Percentiles rank a stretch among this genome's conserved stretches.
phyloP scores from a whole-genome alignment of 306 rosid species.

The Malus domestica region ASM211411v1 NC_041800.1:26134233-26134732 shows the following conservation, averaged over 20 bases:
- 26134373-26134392: conserved; percentile 69
- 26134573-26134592: neutral
- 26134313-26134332: conserved; percentile 94
- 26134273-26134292: conserved; percentile 84
- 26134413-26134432: conserved; percentile 73
- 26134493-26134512: conserved; percentile 80
- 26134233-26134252: neutral
- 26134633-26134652: conserved; percentile 22
- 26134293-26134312: conserved; percentile 99
- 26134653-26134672: conserved; percentile 16
- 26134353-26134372: conserved; percentile 76
- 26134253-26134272: neutral
- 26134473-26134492: conserved; percentile 71
- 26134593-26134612: neutral
- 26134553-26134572: neutral
- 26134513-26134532: conserved; percentile 40
- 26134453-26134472: conserved; percentile 80
- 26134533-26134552: neutral
- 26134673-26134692: conserved; percentile 31
- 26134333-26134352: conserved; percentile 70
- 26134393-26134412: conserved; percentile 61
- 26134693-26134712: conserved; percentile 12
- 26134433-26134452: conserved; percentile 61
- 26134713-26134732: conserved; percentile 32
- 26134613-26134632: conserved; percentile 1